Evolutionary conservation across 2,329 filamentous ascomycete genomes (phyloP), one percentile per base, ranked within the genome.

Genomic region (Diplodia seriata): DNA sequence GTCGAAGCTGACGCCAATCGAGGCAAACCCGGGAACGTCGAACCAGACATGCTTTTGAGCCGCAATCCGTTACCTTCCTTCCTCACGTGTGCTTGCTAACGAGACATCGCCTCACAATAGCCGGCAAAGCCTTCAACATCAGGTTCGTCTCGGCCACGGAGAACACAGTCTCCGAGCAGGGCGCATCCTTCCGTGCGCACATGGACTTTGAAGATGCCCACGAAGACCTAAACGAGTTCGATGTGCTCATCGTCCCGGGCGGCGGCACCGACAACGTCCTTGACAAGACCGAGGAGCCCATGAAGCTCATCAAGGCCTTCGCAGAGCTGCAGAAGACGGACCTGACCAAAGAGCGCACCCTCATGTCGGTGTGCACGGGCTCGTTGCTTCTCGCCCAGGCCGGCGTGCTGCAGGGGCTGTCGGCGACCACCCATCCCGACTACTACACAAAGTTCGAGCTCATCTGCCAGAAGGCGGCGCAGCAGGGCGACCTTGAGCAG

Each of bases 341-440:
- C 74, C 90, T 92, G 14, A 85, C 84, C 75, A 90, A 90, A 74
- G 92, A 96, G 84, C 91, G 92, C 73, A 94, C 92, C 61, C 83
- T 95, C 74, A 82, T 95, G 73, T 91, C 91, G 72, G 84, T 96
- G 78, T 93, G 91, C 83, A 92, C 91, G 56, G 92, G 91, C 71
- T 86, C 90, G 53, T 87, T 94, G 76, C 87, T 94, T 81, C 87
- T 94, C 62, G 92, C 90, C 70, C 84, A 91, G 75, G 86, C 89
- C 74, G 92, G 91, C 72, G 87, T 95, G 76, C 87, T 96, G 70
- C 87, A 89, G 71, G 92, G 92, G 71, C 84, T 95, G 31, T 89
- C 90, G 36, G 92, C 91, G 73, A 96, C 92, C 70, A 94, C 91
- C 68, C 92, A 95, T 79, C 89, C 91, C 69, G 91, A 95, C 80